These are phyloP conservation scores for Agaricus sinodeliciosus DNA, from an alignment of 768 basidiomycete species.

Conservation along the genomic window DNA sequence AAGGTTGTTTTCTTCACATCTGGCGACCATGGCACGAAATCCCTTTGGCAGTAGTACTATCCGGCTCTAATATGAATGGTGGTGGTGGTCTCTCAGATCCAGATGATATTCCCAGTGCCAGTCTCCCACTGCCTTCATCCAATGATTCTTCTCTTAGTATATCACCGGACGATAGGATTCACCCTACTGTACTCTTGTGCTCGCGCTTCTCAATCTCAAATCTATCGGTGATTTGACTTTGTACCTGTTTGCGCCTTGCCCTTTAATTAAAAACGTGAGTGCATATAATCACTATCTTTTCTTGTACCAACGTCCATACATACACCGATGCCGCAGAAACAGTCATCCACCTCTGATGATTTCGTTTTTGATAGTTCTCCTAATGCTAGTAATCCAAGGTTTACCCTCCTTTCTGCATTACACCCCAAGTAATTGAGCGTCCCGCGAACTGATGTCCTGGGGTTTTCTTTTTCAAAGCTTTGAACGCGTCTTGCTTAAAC, in stretches of 20 bases:
- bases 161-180: constrained; percentile 15
- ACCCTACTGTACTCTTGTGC: constrained; percentile 21
- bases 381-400: constrained; percentile 6
- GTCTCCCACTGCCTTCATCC: constrained; percentile 19
- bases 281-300: background rate
- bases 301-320: no score
- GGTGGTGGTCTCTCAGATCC: constrained; percentile 7
- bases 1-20: constrained; percentile 21
- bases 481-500: constrained; percentile 7
- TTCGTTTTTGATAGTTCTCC: constrained; percentile 5
- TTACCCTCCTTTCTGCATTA: no score
- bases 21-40: constrained; percentile 50
- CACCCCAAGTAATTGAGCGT: no score
- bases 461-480: background rate
- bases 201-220: constrained; percentile 21
- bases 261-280: background rate
- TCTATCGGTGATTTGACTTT: background rate
- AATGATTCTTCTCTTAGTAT: constrained; percentile 10
- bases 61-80: no score
- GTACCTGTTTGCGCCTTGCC: constrained; percentile 3
- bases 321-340: background rate
- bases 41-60: background rate
- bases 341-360: background rate
- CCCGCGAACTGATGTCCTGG: background rate
- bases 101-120: constrained; percentile 17